Percentiles rank a stretch among this genome's conserved stretches.
phyloP scores from a whole-genome alignment of 1,139 yeast genomes.

The Taphrina wiesneri region DNA sequence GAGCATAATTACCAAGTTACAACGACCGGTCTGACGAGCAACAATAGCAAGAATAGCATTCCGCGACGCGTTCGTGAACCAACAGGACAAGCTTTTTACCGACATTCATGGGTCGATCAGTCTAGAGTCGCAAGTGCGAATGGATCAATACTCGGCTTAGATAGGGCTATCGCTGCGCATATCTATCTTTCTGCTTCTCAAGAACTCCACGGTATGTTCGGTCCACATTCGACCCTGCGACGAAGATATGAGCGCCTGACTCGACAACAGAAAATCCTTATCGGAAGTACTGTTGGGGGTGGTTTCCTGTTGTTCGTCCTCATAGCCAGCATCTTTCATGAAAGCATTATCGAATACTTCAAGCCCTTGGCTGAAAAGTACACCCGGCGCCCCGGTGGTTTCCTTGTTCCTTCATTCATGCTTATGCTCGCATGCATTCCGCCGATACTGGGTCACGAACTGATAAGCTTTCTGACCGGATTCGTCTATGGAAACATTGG shows the following conservation, averaged over 20 bases:
- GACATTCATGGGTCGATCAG: too few species aligned
- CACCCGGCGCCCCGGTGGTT: slow-evolving; percentile 31
- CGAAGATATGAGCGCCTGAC: slow-evolving; percentile 8
- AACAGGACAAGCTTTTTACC: too few species aligned
- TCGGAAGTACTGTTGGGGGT: slow-evolving; percentile 6
- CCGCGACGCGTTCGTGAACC: too few species aligned
- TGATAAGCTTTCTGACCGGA: slow-evolving; percentile 33
- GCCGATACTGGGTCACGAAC: slow-evolving; percentile 35
- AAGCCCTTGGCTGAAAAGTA: slow-evolving; percentile 28
- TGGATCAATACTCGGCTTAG: neutral
- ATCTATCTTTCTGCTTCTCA: neutral
- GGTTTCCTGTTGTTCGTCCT: slow-evolving; percentile 4
- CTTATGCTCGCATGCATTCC: slow-evolving; percentile 32
- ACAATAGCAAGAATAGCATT: too few species aligned
- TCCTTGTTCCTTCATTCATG: slow-evolving; percentile 27
- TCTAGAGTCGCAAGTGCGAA: neutral
- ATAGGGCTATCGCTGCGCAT: neutral
- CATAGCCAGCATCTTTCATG: slow-evolving; percentile 22
- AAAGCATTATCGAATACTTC: slow-evolving; percentile 26
- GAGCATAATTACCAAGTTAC: neutral
- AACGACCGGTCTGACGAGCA: too few species aligned
- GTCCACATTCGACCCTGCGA: neutral
- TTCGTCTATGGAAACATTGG: slow-evolving; percentile 34
- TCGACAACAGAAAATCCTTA: slow-evolving; percentile 13
- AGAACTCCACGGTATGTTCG: neutral